A percentile compares a stretch with the other conserved stretches of the same genome.
These are phyloP conservation scores for Lipomyces orientalis DNA, from an alignment of 805 yeast species.

Conservation along the genomic window DNA sequence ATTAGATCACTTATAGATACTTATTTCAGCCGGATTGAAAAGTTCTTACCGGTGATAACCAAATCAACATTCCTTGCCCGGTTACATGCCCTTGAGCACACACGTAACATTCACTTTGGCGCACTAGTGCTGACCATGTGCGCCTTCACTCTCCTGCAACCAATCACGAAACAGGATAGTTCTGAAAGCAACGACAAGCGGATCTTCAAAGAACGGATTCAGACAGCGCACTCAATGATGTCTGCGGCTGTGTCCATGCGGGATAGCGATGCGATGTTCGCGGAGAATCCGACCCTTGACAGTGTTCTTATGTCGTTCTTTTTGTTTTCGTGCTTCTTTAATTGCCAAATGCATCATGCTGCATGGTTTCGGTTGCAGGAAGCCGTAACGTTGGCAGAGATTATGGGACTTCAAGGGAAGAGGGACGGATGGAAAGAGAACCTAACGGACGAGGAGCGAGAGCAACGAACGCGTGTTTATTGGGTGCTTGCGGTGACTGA, in stretches of 20 bases:
- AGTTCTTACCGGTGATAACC: conserved; percentile 9
- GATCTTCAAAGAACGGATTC: conserved; percentile 5
- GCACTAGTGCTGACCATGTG: conserved; percentile 21
- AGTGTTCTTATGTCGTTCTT: conserved; percentile 17
- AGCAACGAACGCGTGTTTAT: neutral
- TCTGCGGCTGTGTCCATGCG: conserved; percentile 12
- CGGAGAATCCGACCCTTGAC: conserved; percentile 14
- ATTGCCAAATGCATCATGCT: conserved; percentile 15
- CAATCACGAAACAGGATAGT: conserved; percentile 6
- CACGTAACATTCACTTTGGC: conserved; percentile 11
- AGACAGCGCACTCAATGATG: conserved; percentile 12
- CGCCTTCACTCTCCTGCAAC: conserved; percentile 14
- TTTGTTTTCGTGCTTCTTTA: conserved; percentile 18
- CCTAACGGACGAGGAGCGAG: conserved; percentile 12
- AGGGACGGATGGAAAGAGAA: conserved; percentile 12
- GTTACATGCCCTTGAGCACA: conserved; percentile 9
- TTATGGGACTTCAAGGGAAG: conserved; percentile 8
- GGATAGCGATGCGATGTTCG: neutral
- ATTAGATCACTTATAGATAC: neutral
- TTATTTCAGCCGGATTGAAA: conserved; percentile 3
- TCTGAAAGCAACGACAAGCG: neutral
- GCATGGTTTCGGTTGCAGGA: conserved; percentile 26
- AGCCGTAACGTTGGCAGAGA: conserved; percentile 24
- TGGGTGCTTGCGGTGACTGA: conserved; percentile 23
- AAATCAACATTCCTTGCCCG: conserved; percentile 10